Conservation (phyloP, 2,329 filamentous ascomycete species). For the Apiospora saccharicola region DNA sequence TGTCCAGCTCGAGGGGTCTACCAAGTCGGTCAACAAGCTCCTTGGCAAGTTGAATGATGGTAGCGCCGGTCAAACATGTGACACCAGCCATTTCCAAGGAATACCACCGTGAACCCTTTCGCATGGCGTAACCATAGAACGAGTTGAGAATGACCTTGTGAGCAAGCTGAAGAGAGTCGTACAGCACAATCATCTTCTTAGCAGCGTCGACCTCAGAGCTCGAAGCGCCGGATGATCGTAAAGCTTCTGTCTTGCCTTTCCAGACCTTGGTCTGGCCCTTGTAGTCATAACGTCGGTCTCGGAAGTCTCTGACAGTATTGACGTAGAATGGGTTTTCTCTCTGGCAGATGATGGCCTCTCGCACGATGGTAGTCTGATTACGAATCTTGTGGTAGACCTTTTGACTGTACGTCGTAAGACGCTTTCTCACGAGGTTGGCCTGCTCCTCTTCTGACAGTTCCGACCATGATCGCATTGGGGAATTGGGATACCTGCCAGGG, state of each 20-base stretch:
- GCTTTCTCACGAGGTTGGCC: slow-evolving; percentile 80
- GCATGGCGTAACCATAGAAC: slow-evolving; percentile 99
- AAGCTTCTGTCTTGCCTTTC: slow-evolving; percentile 92
- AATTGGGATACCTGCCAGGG: slow-evolving; percentile 77
- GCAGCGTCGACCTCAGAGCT: slow-evolving; percentile 84
- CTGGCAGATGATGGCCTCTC: slow-evolving; percentile 98
- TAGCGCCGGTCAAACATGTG: slow-evolving; percentile 93
- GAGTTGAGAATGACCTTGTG: slow-evolving; percentile 99
- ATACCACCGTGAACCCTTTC: slow-evolving; percentile 98
- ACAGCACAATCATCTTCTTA: slow-evolving; percentile 98
- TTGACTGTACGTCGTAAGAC: slow-evolving; percentile 91
- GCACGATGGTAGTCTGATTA: slow-evolving; percentile 88
- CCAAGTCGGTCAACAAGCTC: slow-evolving; percentile 93
- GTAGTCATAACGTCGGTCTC: slow-evolving; percentile 97
- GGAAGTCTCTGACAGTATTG: slow-evolving; percentile 92
- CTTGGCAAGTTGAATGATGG: slow-evolving; percentile 95
- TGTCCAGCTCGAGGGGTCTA: slow-evolving; percentile 91
- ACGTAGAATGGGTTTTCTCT: slow-evolving; percentile 99
- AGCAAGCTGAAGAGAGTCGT: slow-evolving; percentile 93
- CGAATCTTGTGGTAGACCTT: slow-evolving; percentile 99
- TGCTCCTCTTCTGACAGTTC: slow-evolving; percentile 86
- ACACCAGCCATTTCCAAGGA: slow-evolving; percentile 99
- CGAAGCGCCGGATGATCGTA: slow-evolving; percentile 83
- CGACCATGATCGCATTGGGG: slow-evolving; percentile 76
- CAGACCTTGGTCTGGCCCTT: slow-evolving; percentile 98